phyloP scores from a whole-genome alignment of 768 basidiomycete genomes.

The Mycena belliarum region DNA sequence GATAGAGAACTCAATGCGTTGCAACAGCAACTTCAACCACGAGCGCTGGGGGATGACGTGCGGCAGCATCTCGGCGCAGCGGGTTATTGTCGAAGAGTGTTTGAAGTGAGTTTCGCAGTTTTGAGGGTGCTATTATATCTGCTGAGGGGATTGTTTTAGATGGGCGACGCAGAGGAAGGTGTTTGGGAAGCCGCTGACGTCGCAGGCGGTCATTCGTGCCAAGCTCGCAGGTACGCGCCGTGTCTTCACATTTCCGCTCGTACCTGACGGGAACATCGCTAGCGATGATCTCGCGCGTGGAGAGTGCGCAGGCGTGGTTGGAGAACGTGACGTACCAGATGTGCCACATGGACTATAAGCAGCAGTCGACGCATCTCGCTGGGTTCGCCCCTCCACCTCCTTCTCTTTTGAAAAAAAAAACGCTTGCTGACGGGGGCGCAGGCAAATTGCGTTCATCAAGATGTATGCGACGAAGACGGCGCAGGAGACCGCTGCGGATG shows the following conservation, averaged over 20 bases:
- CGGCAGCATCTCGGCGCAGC: conserved; percentile 53
- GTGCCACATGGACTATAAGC: conserved; percentile 80
- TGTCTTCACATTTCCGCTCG: no score
- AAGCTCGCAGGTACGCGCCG: conserved; percentile 54
- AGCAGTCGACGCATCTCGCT: conserved; percentile 72
- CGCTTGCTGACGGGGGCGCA: conserved; percentile 22
- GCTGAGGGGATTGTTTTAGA: conserved; percentile 39
- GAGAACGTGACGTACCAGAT: conserved; percentile 89
- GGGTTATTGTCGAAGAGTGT: conserved; percentile 73
- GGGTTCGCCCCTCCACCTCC: conserved; percentile 44
- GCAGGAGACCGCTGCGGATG: conserved; percentile 80
- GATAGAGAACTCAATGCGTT: conserved; percentile 64
- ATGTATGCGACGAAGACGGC: conserved; percentile 74
- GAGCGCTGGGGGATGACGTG: conserved; percentile 76
- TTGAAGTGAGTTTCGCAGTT: conserved; percentile 49
- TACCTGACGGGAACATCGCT: no score
- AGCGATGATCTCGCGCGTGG: conserved; percentile 77
- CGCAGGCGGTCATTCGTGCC: conserved; percentile 72
- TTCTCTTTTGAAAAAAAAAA: no score
- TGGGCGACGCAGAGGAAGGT: conserved; percentile 81
- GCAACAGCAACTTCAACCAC: conserved; percentile 67
- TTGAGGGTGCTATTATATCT: not conserved
- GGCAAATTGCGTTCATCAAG: conserved; percentile 80
- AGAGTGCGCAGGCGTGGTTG: conserved; percentile 82
- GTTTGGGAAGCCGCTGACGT: conserved; percentile 69